Percentiles rank a stretch among this genome's conserved stretches.
Evolutionary conservation across 257 asterid species (phyloP).

Genomic region (Pogostemon cablin): DNA sequence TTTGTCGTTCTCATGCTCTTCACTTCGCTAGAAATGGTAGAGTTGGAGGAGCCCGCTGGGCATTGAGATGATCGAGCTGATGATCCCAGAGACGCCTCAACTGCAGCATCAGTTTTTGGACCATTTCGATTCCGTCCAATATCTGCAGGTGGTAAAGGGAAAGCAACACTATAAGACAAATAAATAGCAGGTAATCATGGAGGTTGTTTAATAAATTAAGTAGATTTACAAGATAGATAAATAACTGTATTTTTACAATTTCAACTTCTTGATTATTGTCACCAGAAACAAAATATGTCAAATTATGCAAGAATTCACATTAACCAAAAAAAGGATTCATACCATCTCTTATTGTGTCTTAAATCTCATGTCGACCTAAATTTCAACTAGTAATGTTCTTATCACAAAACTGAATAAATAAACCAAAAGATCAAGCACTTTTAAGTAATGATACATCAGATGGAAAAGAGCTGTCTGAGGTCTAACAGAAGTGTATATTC

Average conservation of each 20-base stretch:
- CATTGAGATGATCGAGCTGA: slow-evolving; percentile 14
- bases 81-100: background rate
- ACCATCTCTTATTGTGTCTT: background rate
- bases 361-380: background rate
- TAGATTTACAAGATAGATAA: no score
- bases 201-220: no score
- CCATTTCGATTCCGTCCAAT: slow-evolving; percentile 1
- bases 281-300: no score
- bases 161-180: background rate
- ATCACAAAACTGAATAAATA: background rate
- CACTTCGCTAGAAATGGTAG: slow-evolving; percentile 31
- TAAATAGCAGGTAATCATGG: background rate
- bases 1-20: slow-evolving; percentile 24
- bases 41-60: slow-evolving; percentile 30
- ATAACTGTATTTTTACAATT: no score
- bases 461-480: background rate
- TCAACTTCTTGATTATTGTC: no score
- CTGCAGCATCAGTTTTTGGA: slow-evolving; percentile 14
- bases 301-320: background rate
- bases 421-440: background rate
- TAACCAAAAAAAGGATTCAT: slow-evolving; percentile 10
- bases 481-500: slow-evolving; percentile 8
- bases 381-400: background rate
- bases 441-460: background rate
- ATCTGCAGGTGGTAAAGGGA: slow-evolving; percentile 13